phyloP scores from a whole-genome alignment of 1,139 yeast species.

The Taphrina pruni region DNA sequence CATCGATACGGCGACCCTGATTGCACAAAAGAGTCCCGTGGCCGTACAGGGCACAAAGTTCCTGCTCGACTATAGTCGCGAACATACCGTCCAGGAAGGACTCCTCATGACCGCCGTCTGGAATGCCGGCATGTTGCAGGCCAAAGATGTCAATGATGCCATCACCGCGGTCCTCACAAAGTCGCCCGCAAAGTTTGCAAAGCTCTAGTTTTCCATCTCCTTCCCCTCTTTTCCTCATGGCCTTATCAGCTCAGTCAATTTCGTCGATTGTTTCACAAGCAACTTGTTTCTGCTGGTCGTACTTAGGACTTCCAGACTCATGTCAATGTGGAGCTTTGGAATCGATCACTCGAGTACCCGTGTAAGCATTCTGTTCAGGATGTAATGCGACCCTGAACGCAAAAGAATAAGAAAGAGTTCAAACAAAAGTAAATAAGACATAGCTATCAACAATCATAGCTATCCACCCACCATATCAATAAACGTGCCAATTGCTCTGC shows the following conservation, averaged over 20 bases:
- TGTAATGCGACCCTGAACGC: too few relatives aligned
- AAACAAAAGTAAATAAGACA: neutral
- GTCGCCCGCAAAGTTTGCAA: slow-evolving; percentile 23
- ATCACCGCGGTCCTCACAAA: slow-evolving; percentile 34
- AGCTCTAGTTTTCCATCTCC: slow-evolving; percentile 3
- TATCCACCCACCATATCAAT: too few relatives aligned
- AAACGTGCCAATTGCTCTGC: slow-evolving; percentile 4
- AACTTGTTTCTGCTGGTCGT: too few relatives aligned
- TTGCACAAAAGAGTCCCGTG: slow-evolving; percentile 61
- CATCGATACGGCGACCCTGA: slow-evolving; percentile 58
- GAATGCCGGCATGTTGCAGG: slow-evolving; percentile 43
- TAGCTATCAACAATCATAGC: neutral
- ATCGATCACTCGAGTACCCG: neutral
- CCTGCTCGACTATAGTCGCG: slow-evolving; percentile 61
- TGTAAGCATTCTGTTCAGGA: too few relatives aligned
- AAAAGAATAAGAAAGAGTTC: too few relatives aligned
- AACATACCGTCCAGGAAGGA: slow-evolving; percentile 57
- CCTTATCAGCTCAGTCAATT: too few relatives aligned
- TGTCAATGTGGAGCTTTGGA: too few relatives aligned
- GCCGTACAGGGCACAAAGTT: slow-evolving; percentile 72
- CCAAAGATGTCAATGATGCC: slow-evolving; percentile 35
- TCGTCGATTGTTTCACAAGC: too few relatives aligned
- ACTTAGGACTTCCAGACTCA: too few relatives aligned
- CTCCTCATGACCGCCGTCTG: slow-evolving; percentile 45
- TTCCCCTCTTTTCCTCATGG: neutral